Evolutionary conservation across 495 filamentous ascomycete genomes (phyloP), one percentile per base, ranked within the genome.

Genomic region (Daldinia grandis): DNA sequence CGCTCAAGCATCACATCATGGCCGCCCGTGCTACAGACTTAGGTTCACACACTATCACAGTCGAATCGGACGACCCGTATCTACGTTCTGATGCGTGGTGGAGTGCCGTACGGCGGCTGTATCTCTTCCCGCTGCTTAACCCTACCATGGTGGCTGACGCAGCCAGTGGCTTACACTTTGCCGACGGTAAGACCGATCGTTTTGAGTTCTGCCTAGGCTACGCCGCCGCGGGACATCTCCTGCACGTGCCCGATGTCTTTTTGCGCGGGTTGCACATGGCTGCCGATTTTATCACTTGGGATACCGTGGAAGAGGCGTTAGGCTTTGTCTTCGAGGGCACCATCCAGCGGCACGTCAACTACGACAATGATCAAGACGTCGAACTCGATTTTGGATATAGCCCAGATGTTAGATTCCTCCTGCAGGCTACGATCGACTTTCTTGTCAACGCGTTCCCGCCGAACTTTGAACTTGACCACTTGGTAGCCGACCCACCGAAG

Each of bases 161-260:
- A 40, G 47, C 56, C 10, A 66, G 71, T 38, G 57, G 63, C 47
- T 19, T 74, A 47, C 59, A 71, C 35, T 68, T 75, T 19, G 78
- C 69, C 50, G 80, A 72, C 62, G 44, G 69, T 74, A 56, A 67
- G 58, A 24, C 40, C 3, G 81, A 84, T 55, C 81, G 79, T 50
- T 80, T 88, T 62, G 73, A 79, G 17, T 80, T 85, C 42, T 81
- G 80, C 40, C 74, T 90, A 12, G 81, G 82, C 31, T 88, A 87
- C 66, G 80, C 84, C 30, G 83, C 86, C 9, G 81, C 83, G 21
- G 86, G 85, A 9, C 80, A 81, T 37, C 74, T 87, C 25, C 75
- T 90, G 17, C 70, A 77, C 55, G 80, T 88, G 42, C 74, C 68
- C 7, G 73, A 76, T 50, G 80, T 88, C 2, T 70, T 82, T 24